A percentile compares a stretch with the other conserved stretches of the same genome.
These are phyloP conservation scores for Amylostereum areolatum DNA, from an alignment of 1,284 basidiomycete species.

Conservation along the genomic window DNA sequence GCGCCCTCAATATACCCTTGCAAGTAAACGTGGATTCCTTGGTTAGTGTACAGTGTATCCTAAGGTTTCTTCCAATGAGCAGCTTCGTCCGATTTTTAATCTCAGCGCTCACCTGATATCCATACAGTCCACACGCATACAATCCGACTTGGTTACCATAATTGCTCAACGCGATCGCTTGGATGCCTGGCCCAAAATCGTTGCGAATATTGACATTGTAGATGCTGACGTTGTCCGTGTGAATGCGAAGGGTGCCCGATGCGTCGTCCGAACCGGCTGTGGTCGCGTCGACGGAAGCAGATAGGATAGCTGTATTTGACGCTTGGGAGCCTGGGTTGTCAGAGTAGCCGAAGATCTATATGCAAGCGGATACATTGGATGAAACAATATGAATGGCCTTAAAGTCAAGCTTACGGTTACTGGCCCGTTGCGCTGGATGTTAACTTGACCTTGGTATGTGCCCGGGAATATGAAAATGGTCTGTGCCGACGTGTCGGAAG, in stretches of 20 bases:
- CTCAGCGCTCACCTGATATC: constrained; percentile 38
- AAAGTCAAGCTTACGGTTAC: constrained; percentile 18
- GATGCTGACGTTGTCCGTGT: constrained; percentile 44
- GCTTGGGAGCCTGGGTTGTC: constrained; percentile 27
- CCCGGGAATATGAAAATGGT: constrained; percentile 51
- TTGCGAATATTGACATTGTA: constrained; percentile 55
- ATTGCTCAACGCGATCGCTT: constrained; percentile 50
- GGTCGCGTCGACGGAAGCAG: constrained; percentile 33
- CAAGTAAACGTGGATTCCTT: constrained; percentile 29
- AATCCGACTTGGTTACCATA: constrained; percentile 44
- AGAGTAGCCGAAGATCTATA: constrained; percentile 43
- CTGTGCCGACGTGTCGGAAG: constrained; percentile 34
- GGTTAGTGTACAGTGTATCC: constrained; percentile 35
- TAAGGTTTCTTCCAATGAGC: constrained; percentile 5
- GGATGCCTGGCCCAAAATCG: constrained; percentile 41
- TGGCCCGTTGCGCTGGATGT: constrained; percentile 36
- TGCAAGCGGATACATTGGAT: background rate
- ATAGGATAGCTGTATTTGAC: constrained; percentile 37
- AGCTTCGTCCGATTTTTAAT: too few species aligned
- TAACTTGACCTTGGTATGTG: constrained; percentile 47
- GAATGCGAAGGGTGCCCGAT: constrained; percentile 47
- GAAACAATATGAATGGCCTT: constrained; percentile 14
- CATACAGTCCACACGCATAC: constrained; percentile 47
- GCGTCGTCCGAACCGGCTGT: constrained; percentile 46
- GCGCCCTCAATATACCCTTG: constrained; percentile 37